Conservation (phyloP, 2,329 filamentous ascomycete species). For the Gaeumannomyces tritici region DNA sequence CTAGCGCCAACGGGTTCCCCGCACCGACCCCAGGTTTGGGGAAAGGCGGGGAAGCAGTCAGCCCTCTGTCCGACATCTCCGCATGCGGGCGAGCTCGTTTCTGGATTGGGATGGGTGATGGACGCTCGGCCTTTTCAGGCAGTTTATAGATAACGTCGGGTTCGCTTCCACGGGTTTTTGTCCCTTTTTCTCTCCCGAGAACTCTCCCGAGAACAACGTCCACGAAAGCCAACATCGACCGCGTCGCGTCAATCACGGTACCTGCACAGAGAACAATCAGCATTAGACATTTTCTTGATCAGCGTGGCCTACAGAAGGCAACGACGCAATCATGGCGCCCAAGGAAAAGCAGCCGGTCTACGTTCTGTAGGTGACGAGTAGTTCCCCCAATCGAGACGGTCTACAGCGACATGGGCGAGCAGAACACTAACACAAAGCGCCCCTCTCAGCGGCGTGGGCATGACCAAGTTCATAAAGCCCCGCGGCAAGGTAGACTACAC, state of each 20-base stretch:
- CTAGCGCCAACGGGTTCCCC: neutral
- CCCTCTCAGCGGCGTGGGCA: conserved; percentile 63
- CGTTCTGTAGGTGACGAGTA: conserved; percentile 46
- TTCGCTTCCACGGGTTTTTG: neutral
- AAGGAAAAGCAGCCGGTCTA: conserved; percentile 54
- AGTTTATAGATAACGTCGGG: neutral
- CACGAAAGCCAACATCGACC: too few species aligned
- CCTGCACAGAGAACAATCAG: too few species aligned
- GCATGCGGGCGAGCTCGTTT: neutral
- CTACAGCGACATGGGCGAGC: too few species aligned
- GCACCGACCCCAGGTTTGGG: neutral
- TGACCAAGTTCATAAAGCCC: conserved; percentile 99
- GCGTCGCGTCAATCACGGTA: too few species aligned
- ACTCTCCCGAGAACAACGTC: too few species aligned
- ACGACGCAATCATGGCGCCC: conserved; percentile 31
- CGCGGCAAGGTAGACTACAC: conserved; percentile 90
- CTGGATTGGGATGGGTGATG: neutral
- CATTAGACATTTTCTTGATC: too few species aligned
- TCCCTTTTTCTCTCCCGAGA: too few species aligned
- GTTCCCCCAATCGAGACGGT: too few species aligned
- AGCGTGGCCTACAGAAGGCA: neutral
- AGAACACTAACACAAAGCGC: neutral
- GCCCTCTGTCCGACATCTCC: neutral
- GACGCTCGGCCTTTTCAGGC: neutral
- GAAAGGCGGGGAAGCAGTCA: neutral